Evolutionary conservation across 2,329 filamentous ascomycete genomes (phyloP), one percentile per base, ranked within the genome.

Genomic region (Pseudodiploospora longispora): DNA sequence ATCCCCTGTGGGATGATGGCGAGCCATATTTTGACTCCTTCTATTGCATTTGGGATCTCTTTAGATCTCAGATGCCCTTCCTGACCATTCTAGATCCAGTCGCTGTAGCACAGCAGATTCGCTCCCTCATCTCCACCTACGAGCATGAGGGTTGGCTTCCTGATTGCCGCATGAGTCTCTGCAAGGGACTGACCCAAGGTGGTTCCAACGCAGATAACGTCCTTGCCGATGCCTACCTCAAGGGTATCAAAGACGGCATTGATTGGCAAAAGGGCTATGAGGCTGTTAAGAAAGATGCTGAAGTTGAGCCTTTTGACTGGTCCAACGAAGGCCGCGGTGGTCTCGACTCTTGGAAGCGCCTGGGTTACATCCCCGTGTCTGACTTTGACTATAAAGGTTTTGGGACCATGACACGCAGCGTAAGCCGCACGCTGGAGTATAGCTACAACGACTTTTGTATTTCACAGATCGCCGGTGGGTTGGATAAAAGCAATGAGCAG

Each of bases 21-120:
- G 82, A 85, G 57, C 83, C 82, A 1, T 87, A 87, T 54, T 87
- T 82, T 55, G 83, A 87, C 59, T 85, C 80, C 1, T 86, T 83
- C 53, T 89, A 88, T 59, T 87, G 82, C 52, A 80, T 87, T 4
- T 87, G 83, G 83, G 83, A 87, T 53, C 77, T 75, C 0, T 87
- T 83, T 50, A 70, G 83, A 27, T 81, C 76, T 32, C 82, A 84
- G 46, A 75, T 87, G 39, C 82, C 83, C 0, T 74, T 88, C 19
- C 65, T 89, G 30, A 85, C 81, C 0, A 67, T 89, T 27, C 48
- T 84, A 1, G 84, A 88, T 52, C 83, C 85, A 0, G 49, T 63
- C 0, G 74, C 78, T 1, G 76, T 86, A 42, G 74, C 80, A 0
- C 64, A 75, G 44, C 85, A 88, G 76, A 70, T 88, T 8, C 72